Conservation (phyloP, 371 early-diverging fungal species). For the Rhizomucor miehei region DNA sequence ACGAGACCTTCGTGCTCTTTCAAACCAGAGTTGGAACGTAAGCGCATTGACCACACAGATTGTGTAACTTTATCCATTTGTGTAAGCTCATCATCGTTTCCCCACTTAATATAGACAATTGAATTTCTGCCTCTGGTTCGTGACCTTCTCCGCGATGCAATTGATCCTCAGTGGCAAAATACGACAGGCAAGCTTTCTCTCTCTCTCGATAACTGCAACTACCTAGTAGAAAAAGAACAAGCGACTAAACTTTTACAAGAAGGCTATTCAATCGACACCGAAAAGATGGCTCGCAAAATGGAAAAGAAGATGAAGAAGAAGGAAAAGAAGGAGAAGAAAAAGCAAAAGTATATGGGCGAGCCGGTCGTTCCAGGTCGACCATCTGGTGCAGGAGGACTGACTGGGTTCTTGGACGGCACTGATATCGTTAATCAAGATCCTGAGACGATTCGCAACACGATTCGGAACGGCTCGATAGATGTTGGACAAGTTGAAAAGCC, state of each 20-base stretch:
- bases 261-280: no score
- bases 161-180: slow-evolving; percentile 13
- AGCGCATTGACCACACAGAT: slow-evolving; percentile 3
- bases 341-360: slow-evolving; percentile 18
- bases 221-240: no score
- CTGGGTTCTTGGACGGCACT: slow-evolving; percentile 3
- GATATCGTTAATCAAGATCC: slow-evolving; percentile 21
- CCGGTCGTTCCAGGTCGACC: slow-evolving; percentile 15
- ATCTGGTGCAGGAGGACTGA: slow-evolving; percentile 3
- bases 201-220: no score
- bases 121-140: slow-evolving; percentile 49
- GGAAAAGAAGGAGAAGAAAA: slow-evolving; percentile 20
- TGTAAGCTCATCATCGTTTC: no score
- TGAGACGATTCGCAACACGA: slow-evolving; percentile 34
- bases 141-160: slow-evolving; percentile 41
- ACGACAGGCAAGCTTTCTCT: not conserved
- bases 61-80: slow-evolving; percentile 1
- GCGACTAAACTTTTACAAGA: no score
- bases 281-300: not conserved
- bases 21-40: slow-evolving; percentile 64
- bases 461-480: slow-evolving; percentile 29
- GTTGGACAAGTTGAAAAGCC: not conserved
- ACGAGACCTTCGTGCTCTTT: slow-evolving; percentile 57
- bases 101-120: slow-evolving; percentile 37
- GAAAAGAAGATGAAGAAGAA: slow-evolving; percentile 23